phyloP scores from a whole-genome alignment of 768 basidiomycete genomes.

The Amanita molliuscula region DNA sequence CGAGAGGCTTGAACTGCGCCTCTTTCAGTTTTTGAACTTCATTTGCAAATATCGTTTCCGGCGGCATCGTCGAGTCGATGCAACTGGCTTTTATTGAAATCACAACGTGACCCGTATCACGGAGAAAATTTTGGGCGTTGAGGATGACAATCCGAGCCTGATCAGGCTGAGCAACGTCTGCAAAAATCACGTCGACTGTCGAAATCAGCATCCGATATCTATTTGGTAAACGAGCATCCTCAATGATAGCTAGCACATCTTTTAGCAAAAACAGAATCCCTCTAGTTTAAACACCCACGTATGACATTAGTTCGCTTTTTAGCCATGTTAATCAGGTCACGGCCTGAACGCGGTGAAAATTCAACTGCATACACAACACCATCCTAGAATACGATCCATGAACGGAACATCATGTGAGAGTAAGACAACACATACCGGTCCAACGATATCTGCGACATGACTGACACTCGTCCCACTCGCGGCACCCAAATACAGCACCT shows the following conservation, averaged over 20 bases:
- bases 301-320: constrained; percentile 99
- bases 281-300: constrained; percentile 42
- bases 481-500: constrained; percentile 96
- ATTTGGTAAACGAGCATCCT: constrained; percentile 94
- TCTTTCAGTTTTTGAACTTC: constrained; percentile 78
- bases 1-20: constrained; percentile 82
- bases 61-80: constrained; percentile 91
- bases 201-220: constrained; percentile 96
- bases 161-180: constrained; percentile 97
- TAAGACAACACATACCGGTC: constrained; percentile 52
- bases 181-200: constrained; percentile 94
- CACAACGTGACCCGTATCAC: constrained; percentile 83
- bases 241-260: constrained; percentile 69
- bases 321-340: constrained; percentile 98
- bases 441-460: constrained; percentile 98
- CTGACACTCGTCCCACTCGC: constrained; percentile 97
- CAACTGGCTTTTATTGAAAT: constrained; percentile 99
- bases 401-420: neutral
- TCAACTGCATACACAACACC: constrained; percentile 98
- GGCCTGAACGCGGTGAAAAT: constrained; percentile 92
- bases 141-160: constrained; percentile 93
- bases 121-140: constrained; percentile 94
- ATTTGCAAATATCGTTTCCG: constrained; percentile 80
- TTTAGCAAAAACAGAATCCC: neutral
- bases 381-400: constrained; percentile 40